These are phyloP conservation scores for Erodium texanum DNA, from an alignment of 441 rosid species.

Conservation along the genomic window DNA sequence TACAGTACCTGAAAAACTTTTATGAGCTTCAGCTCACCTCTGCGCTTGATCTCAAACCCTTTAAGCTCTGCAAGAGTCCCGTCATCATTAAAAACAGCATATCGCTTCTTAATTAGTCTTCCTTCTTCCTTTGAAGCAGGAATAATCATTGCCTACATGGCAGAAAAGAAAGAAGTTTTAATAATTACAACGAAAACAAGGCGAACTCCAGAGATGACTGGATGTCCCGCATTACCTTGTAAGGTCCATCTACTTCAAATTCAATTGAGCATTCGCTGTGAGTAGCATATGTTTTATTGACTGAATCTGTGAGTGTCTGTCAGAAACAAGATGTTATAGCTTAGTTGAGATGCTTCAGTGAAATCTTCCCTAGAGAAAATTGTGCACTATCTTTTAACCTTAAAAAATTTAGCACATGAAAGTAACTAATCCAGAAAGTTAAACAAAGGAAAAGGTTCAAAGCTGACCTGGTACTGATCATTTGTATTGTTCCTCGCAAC, in stretches of 20 bases:
- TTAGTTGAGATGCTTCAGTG: constrained; percentile 11
- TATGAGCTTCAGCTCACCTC: constrained; percentile 98
- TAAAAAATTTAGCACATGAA: constrained; percentile 3
- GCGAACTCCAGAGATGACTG: constrained; percentile 10
- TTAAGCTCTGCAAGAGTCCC: constrained; percentile 98
- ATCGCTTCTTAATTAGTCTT: constrained; percentile 87
- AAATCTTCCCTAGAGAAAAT: constrained; percentile 10
- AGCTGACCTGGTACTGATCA: constrained; percentile 86
- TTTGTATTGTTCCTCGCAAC: constrained; percentile 93
- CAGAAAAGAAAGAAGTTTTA: constrained; percentile 14
- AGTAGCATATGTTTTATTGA: constrained; percentile 63
- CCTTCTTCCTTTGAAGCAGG: constrained; percentile 99
- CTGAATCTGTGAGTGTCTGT: constrained; percentile 79
- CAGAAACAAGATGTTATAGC: constrained; percentile 21
- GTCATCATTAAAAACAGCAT: constrained; percentile 98
- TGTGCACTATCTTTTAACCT: neutral
- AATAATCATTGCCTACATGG: constrained; percentile 86
- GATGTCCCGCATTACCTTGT: constrained; percentile 59
- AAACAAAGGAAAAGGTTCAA: constrained; percentile 14
- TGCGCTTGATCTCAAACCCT: constrained; percentile 99
- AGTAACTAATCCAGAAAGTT: constrained; percentile 7
- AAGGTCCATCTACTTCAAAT: constrained; percentile 99
- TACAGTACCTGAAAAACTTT: constrained; percentile 97
- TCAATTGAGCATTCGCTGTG: constrained; percentile 98
- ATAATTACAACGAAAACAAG: constrained; percentile 14